A percentile compares a stretch with the other conserved stretches of the same genome.
Conservation (phyloP, 2,329 filamentous ascomycete species). For the Fusarium globosum region DNA sequence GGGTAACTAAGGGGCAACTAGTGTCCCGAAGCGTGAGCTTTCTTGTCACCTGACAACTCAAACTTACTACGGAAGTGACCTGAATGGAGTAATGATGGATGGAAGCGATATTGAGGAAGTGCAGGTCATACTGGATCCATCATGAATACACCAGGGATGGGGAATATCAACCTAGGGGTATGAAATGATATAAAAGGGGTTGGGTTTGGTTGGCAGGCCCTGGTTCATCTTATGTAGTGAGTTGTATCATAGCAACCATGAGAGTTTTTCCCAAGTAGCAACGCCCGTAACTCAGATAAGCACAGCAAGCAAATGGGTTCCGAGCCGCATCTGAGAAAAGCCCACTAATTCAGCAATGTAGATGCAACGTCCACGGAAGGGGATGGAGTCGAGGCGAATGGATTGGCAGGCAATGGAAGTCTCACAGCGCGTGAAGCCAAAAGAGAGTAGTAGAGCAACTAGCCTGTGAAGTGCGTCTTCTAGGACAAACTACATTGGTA, state of each 20-base stretch:
- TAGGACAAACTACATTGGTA: neutral
- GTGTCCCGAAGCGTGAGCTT: neutral
- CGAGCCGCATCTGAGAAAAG: neutral
- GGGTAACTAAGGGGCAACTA: no score
- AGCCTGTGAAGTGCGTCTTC: neutral
- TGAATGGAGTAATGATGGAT: neutral
- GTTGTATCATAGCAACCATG: neutral
- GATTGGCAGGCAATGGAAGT: neutral
- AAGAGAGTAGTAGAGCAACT: neutral
- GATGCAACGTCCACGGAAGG: neutral
- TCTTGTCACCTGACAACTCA: neutral
- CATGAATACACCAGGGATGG: neutral
- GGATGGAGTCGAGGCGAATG: neutral
- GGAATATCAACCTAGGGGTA: neutral
- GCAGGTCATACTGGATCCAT: neutral
- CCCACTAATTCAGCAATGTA: neutral
- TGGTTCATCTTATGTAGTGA: neutral
- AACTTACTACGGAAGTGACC: neutral
- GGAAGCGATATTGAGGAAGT: neutral
- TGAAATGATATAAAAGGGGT: neutral
- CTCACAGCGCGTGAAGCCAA: neutral
- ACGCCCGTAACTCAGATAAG: neutral
- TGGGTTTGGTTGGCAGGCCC: neutral
- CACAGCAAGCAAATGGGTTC: neutral
- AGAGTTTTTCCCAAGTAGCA: neutral